Conservation (phyloP, 2,329 filamentous ascomycete genomes). For the Claviceps sp. region DNA sequence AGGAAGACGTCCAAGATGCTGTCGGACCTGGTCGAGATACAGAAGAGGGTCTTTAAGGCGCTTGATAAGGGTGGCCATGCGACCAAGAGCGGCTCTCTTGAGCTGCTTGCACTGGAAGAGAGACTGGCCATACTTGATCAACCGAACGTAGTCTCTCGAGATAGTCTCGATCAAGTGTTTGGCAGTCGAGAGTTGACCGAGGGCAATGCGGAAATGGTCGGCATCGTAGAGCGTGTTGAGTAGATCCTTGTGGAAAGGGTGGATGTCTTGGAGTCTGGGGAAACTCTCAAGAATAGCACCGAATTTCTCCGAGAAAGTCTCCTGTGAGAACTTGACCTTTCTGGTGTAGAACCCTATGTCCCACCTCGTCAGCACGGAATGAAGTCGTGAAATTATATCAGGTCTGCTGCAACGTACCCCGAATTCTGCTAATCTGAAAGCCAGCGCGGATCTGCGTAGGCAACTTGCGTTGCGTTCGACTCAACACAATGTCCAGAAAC, state of each 20-base stretch:
- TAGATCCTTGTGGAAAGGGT: slow-evolving; percentile 71
- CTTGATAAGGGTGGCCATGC: slow-evolving; percentile 96
- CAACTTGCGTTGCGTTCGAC: slow-evolving; percentile 79
- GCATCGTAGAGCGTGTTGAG: slow-evolving; percentile 98
- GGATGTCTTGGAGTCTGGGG: slow-evolving; percentile 83
- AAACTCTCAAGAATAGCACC: slow-evolving; percentile 84
- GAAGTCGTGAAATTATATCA: neutral
- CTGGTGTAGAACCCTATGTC: slow-evolving; percentile 73
- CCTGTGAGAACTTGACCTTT: slow-evolving; percentile 96
- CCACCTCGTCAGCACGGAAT: neutral
- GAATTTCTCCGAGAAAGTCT: slow-evolving; percentile 93
- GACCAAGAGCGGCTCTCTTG: slow-evolving; percentile 87
- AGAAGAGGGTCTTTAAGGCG: slow-evolving; percentile 86
- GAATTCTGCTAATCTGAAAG: slow-evolving; percentile 87
- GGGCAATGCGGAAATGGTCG: slow-evolving; percentile 93
- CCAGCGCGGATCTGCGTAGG: slow-evolving; percentile 92
- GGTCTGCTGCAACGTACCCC: slow-evolving; percentile 30
- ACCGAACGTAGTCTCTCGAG: slow-evolving; percentile 85
- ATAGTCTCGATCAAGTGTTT: slow-evolving; percentile 96
- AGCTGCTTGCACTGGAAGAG: slow-evolving; percentile 99
- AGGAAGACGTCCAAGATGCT: slow-evolving; percentile 92
- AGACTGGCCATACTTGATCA: slow-evolving; percentile 85
- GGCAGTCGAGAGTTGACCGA: slow-evolving; percentile 89
- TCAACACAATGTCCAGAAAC: slow-evolving; percentile 94
- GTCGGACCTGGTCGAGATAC: slow-evolving; percentile 82